Evolutionary conservation across 345 rosid genomes (phyloP).

Genomic region (Lepidium aucheri): DNA sequence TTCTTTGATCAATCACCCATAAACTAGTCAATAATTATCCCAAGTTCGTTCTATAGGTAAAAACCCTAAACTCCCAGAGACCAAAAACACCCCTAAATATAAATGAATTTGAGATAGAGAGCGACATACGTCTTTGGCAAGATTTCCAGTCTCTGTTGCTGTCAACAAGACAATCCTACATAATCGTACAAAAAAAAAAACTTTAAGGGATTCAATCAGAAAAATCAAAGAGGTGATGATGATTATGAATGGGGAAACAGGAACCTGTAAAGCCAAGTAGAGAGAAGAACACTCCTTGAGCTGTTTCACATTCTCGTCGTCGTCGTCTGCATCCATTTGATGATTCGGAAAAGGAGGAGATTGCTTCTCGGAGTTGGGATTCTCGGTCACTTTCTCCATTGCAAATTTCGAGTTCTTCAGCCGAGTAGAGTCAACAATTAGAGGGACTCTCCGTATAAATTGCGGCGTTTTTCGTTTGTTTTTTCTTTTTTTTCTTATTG

Average conservation of each 20-base stretch:
- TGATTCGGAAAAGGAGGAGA: constrained; percentile 27
- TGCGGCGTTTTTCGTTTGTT: too few species aligned
- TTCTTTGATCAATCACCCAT: background rate
- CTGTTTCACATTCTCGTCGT: constrained; percentile 86
- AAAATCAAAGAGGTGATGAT: background rate
- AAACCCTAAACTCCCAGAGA: constrained; percentile 1
- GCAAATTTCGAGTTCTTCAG: background rate
- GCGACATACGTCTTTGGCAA: constrained; percentile 60
- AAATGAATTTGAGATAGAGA: background rate
- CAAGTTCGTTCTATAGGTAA: background rate
- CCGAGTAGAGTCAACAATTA: background rate
- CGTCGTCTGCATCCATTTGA: constrained; percentile 64
- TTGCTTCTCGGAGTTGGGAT: background rate
- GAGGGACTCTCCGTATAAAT: background rate
- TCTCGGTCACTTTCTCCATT: constrained; percentile 18
- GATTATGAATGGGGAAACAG: background rate
- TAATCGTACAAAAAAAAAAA: background rate
- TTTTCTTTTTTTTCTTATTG: too few species aligned
- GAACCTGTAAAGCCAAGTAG: constrained; percentile 69
- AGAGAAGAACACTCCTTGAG: constrained; percentile 69
- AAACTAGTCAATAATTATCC: background rate
- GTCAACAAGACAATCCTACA: constrained; percentile 71
- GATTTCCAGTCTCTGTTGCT: constrained; percentile 75
- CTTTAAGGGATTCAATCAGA: background rate
- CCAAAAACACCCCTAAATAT: constrained; percentile 3